phyloP scores from a whole-genome alignment of 2,329 filamentous ascomycete species.

The Xylariomycetidae sp. region DNA sequence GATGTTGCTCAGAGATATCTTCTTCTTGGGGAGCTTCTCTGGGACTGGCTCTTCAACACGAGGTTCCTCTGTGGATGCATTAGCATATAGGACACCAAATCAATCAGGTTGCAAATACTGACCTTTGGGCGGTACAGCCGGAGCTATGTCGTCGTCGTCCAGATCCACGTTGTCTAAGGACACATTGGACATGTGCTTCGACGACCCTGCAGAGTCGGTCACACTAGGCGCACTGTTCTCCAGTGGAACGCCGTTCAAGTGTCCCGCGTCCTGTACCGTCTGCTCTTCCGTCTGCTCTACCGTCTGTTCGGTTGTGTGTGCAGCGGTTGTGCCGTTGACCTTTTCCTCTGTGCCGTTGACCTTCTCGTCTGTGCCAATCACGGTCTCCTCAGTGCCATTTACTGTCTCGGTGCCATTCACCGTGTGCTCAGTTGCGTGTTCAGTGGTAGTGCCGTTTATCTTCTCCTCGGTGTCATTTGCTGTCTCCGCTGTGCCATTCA shows the following conservation, averaged over 20 bases:
- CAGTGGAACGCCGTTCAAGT: constrained; percentile 2
- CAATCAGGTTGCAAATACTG: constrained; percentile 8
- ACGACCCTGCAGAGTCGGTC: constrained; percentile 31
- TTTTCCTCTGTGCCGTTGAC: no score
- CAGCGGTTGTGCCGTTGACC: constrained; percentile 1
- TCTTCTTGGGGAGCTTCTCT: constrained; percentile 43
- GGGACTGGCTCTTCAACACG: no score
- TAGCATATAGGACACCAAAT: constrained; percentile 7
- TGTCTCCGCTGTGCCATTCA: no score
- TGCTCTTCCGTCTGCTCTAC: neutral
- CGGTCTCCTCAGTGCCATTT: no score
- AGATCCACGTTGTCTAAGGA: constrained; percentile 60
- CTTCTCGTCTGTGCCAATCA: no score
- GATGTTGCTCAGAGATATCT: constrained; percentile 62
- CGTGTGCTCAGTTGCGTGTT: no score
- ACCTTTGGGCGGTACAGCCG: constrained; percentile 20
- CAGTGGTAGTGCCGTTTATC: no score
- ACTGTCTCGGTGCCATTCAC: no score
- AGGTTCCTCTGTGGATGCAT: constrained; percentile 22
- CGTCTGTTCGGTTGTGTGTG: neutral
- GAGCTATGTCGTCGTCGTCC: constrained; percentile 45
- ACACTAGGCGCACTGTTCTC: neutral
- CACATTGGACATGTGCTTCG: constrained; percentile 40
- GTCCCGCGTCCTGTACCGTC: neutral
- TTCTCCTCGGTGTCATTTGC: no score